Base-by-base conservation (phyloP, 2,329 filamentous ascomycete genomes). In the Teratosphaeria zuluensis region DNA sequence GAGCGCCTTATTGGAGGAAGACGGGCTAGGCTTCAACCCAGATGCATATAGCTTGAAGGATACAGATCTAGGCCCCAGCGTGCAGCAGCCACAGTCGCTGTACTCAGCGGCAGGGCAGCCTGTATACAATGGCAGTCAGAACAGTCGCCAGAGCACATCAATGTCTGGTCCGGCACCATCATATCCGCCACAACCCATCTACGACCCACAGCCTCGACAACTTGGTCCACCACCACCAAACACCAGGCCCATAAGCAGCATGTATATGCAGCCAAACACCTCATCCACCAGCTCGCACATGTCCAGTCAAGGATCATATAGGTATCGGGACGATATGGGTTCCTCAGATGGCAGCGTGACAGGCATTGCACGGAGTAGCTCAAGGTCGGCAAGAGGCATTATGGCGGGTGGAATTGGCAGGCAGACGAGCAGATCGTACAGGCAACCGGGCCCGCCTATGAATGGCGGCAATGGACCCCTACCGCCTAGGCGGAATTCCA, bases 401-500 rank as follows among this genome's bases (percentile, higher is more conserved):
- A 82, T 86, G 69, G 79, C 82, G 12, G 78, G 81, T 19, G 79
- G 86, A 55, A 53, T 86, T 2, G 80, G 83, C 35, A 80, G 88
- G 66, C 88, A 92, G 66, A 77, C 80, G 24, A 90, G 84, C 69
- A 83, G 88, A 68, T 79, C 83, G 32, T 90, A 92, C 70, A 82
- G 83, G 57, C 80, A 83, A 28, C 21, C 21, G 19, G 61, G 62
- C 61, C 24, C 77, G 56, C 84, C 83, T 64, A 77, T 82, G 54
- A 77, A 80, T 42, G 72, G 75, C 32, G 80, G 78, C 14, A 85
- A 82, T 69, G 84, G 82, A 4, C 83, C 86, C 14, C 73, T 88
- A 60, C 89, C 90, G 52, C 87, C 88, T 51, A 84, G 91, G 66
- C 83, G 87, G 70, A 88, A 85, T 67, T 96, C 91, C 11, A 84